Evolutionary conservation across 345 rosid species (phyloP).

Genomic region (Nasturtium officinale): DNA sequence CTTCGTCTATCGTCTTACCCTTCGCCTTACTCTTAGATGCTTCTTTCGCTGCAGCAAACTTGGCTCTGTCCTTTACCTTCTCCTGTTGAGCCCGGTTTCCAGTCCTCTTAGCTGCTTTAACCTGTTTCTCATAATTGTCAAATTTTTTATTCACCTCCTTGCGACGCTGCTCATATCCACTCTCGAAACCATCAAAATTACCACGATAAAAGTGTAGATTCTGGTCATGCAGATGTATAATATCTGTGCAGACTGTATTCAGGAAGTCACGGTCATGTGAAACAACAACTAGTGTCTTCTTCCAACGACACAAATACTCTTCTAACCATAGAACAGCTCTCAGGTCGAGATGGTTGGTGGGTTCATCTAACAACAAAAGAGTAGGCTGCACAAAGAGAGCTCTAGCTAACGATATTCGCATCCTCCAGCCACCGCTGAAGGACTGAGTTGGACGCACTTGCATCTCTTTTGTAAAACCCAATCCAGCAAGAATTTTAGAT

Average conservation of each 20-base stretch:
- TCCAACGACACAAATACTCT: conserved; percentile 88
- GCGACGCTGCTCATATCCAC: conserved; percentile 86
- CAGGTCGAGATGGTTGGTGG: conserved; percentile 96
- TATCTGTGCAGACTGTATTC: conserved; percentile 84
- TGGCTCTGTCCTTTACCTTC: conserved; percentile 86
- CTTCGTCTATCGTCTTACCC: conserved; percentile 71
- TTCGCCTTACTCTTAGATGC: conserved; percentile 73
- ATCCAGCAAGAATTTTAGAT: conserved; percentile 91
- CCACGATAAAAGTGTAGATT: conserved; percentile 88
- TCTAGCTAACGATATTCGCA: conserved; percentile 93
- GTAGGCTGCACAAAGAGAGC: conserved; percentile 97
- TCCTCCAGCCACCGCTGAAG: conserved; percentile 99
- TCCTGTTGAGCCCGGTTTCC: conserved; percentile 85
- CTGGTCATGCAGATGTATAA: conserved; percentile 86
- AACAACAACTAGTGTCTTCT: conserved; percentile 91
- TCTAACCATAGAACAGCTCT: conserved; percentile 96
- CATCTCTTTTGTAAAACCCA: conserved; percentile 93
- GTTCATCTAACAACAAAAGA: conserved; percentile 85
- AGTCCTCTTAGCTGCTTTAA: conserved; percentile 81
- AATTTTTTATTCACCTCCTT: conserved; percentile 86
- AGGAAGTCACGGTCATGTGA: conserved; percentile 97
- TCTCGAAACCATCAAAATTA: conserved; percentile 80
- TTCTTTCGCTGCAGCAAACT: conserved; percentile 70
- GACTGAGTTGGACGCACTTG: conserved; percentile 76
- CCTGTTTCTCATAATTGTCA: conserved; percentile 77